Base-by-base conservation (phyloP, 1,284 basidiomycete genomes). In the Trichosporon inkin region DNA sequence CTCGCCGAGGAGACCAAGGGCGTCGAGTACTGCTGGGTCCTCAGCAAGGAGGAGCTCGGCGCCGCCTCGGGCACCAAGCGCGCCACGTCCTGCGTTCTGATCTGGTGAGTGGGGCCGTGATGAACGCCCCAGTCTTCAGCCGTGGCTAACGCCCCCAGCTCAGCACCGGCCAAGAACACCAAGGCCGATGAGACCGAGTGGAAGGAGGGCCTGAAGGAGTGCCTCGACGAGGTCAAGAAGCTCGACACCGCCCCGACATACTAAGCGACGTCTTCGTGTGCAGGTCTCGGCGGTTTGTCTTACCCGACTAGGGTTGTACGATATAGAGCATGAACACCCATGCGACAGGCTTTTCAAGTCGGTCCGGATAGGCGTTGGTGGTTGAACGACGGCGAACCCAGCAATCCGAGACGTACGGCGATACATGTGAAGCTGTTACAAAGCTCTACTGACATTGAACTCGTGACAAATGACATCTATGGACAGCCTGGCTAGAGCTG, bases 71-170 rank as follows among this genome's bases (percentile, higher is more conserved):
- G 91, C 56, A 99, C 96, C 53, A 99, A 99, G 81, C 86, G 96
- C 69, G 95, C 96, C 40, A 99, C 96, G 49, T 94, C 91, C 70
- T 97, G 93, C 78, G 93, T 99, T 13, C 92, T 99, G 86, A 84
- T 99, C 63, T 75, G 75, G 73, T 77, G 60, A 64, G 74, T 71
- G 67, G n/a, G n/a, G n/a, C 17, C 71, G 71, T 39, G 14, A n/a
- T 38, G 10, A 16, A 10, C 22, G 13, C 32, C 36, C 13, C 10
- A 16, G 3, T 49, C 19, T 3, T 39, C 41, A 17, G 22, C 11
- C 13, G 24, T 3, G 14, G 41, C 63, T 20, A 11, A 38, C 32
- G 19, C 13, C 10, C 36, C 10, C 68, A 78, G 76, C 62, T 69
- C 76, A 2, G 65, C 70, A 41, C 74, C 71, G 47, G 63, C 64